Base-by-base conservation (phyloP, 495 filamentous ascomycete species). In the Alectoria sarmentosa region DNA sequence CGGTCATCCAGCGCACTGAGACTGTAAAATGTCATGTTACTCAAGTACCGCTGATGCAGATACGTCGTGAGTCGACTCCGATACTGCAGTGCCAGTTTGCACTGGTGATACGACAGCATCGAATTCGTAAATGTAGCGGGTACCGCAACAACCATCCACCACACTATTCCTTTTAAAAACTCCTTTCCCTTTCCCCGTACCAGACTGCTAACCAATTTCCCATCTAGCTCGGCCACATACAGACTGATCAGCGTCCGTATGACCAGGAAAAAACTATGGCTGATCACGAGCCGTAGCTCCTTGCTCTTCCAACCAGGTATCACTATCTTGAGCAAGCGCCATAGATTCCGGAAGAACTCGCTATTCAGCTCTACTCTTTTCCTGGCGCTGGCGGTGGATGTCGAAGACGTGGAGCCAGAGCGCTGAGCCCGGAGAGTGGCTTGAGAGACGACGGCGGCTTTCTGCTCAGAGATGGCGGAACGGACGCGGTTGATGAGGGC, bases 141-240 rank as follows among this genome's bases (percentile, higher is more conserved):
- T n/a, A 98, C 81, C 52, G 94, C 92, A 69, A 98, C 93, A 67
- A 91, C 76, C 94, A 98, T 98, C 94, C 94, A 98, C 92, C 93
- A 98, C 7, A 95, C 85, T 67, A 98, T 83, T 14, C 91, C 88
- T 56, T 84, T 84, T 69, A 98, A 78, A 69, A 98, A 98, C 61
- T 96, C 91, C 75, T 83, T 92, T 26, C 94, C 94, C 69, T 87
- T 93, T 10, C 94, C 94, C 70, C 91, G 86, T 34, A 98, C 91
- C 64, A 98, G 76, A 68, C 85, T 90, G 74, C 92, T 96, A 38
- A 98, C 94, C 44, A 98, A 81, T 60, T 84, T 84, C 41, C 94
- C 94, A 74, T 98, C 94, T 80, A 98, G 84, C 75, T 95, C 94
- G 6, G 94, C 94, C 14, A 98, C 92, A 75, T 97, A 96, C 62